Evolutionary conservation across 345 rosid species (phyloP).

Genomic region (Clarkia xantiana): DNA sequence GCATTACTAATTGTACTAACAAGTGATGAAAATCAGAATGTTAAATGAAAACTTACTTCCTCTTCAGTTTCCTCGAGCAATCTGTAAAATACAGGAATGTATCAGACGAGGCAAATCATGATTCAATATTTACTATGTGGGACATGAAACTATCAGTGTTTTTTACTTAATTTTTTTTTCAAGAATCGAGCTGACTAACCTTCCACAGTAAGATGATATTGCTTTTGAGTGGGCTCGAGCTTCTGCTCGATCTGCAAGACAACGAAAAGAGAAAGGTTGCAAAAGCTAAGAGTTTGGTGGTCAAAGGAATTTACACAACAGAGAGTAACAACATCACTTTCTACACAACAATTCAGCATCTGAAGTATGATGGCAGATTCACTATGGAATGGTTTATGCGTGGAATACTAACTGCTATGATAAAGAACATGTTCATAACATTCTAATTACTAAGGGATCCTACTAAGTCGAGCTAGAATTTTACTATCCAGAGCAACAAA

Average conservation of each 20-base stretch:
- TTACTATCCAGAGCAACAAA: too few species aligned
- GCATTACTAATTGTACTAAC: conserved; percentile 1
- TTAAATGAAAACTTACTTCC: conserved; percentile 34
- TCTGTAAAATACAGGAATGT: conserved; percentile 22
- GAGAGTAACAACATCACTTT: too few species aligned
- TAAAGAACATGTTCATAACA: too few species aligned
- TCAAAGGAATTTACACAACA: neutral
- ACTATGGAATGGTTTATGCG: too few species aligned
- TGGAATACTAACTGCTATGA: too few species aligned
- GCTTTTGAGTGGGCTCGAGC: conserved; percentile 79
- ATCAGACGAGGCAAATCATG: conserved; percentile 3
- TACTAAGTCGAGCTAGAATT: too few species aligned
- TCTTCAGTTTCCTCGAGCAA: conserved; percentile 91
- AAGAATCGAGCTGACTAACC: conserved; percentile 28
- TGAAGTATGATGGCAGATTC: too few species aligned
- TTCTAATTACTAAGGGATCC: too few species aligned
- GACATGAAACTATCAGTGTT: too few species aligned
- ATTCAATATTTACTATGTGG: neutral
- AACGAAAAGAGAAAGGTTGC: conserved; percentile 6
- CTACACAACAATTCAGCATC: too few species aligned
- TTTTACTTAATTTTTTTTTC: too few species aligned
- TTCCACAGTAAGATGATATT: conserved; percentile 84
- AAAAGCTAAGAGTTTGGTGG: neutral
- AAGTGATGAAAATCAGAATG: neutral
- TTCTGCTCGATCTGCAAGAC: conserved; percentile 63